Percentiles rank a stretch among this genome's conserved stretches.
Conservation (phyloP, 179 eudicot genomes). For the Silene noctiflora region DNA sequence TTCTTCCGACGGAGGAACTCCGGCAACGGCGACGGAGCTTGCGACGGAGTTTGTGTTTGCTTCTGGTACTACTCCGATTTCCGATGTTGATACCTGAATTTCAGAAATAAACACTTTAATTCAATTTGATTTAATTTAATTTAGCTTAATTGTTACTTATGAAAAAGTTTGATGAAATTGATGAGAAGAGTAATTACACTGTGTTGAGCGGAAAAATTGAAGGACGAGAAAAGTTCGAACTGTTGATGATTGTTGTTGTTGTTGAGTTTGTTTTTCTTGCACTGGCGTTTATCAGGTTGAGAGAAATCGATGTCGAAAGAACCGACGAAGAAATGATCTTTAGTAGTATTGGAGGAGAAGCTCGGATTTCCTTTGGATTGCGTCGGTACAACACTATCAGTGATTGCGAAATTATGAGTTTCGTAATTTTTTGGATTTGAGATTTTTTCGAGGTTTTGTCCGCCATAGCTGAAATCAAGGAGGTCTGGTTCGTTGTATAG, state of each 20-base stretch:
- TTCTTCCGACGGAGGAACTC: not conserved
- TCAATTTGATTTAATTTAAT: not conserved
- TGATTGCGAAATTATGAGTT: slow-evolving; percentile 14
- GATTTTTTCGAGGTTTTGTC: slow-evolving; percentile 12
- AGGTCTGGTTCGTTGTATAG: slow-evolving; percentile 20
- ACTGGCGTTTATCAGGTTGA: slow-evolving; percentile 24
- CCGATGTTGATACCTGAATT: slow-evolving; percentile 41
- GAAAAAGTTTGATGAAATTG: not conserved
- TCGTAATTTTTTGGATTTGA: slow-evolving; percentile 15
- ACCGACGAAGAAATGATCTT: slow-evolving; percentile 15
- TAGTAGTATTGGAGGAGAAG: slow-evolving; percentile 7
- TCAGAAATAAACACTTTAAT: not conserved
- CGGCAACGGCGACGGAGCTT: not conserved
- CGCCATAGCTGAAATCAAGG: slow-evolving; percentile 27
- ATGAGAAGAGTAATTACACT: slow-evolving; percentile 21
- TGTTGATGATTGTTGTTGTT: slow-evolving; percentile 17
- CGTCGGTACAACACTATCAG: slow-evolving; percentile 59
- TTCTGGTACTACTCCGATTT: slow-evolving; percentile 45
- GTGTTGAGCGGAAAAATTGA: slow-evolving; percentile 26
- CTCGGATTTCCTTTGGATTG: slow-evolving; percentile 29
- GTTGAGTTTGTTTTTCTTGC: slow-evolving; percentile 14
- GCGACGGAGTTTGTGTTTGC: slow-evolving; percentile 25
- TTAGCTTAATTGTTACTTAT: too few species aligned
- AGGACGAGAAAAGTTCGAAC: slow-evolving; percentile 15
- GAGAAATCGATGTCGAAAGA: slow-evolving; percentile 53